These are phyloP conservation scores for Cutaneotrichosporon spelunceum DNA, from an alignment of 1,284 basidiomycete genomes.

Conservation along the genomic window DNA sequence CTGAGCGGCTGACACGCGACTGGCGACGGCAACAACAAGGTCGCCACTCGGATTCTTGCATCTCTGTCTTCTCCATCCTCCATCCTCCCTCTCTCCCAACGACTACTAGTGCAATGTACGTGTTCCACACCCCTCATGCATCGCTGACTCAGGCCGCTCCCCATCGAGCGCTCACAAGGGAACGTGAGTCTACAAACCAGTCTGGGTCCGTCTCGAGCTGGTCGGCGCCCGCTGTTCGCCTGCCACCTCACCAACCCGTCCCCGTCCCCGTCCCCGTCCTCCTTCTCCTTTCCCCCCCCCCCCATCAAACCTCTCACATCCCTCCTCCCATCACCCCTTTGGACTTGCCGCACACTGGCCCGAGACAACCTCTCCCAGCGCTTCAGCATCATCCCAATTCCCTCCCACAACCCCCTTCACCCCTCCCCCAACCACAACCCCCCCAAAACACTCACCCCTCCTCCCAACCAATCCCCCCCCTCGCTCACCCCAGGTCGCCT, in stretches of 20 bases:
- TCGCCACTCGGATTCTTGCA: too few relatives aligned
- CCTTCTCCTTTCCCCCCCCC: not conserved
- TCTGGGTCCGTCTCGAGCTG: not conserved
- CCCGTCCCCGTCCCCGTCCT: not conserved
- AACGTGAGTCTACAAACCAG: constrained; percentile 23
- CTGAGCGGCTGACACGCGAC: too few relatives aligned
- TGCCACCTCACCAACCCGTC: not conserved
- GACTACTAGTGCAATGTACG: constrained; percentile 1
- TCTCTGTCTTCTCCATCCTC: not conserved
- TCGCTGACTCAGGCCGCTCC: constrained; percentile 24
- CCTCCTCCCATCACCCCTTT: not conserved
- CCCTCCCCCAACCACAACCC: not conserved
- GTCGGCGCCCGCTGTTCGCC: not conserved
- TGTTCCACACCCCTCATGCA: too few relatives aligned
- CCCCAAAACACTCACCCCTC: not conserved
- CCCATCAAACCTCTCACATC: too few relatives aligned
- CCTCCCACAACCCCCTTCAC: not conserved
- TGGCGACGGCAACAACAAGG: too few relatives aligned
- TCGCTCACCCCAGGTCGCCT: constrained; percentile 21
- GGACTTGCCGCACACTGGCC: too few relatives aligned
- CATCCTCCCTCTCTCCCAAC: not conserved
- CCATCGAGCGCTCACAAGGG: constrained; percentile 26
- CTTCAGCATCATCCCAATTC: too few relatives aligned
- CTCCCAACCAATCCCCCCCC: not conserved
- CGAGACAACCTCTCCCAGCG: too few relatives aligned